Evolutionary conservation across 441 rosid species (phyloP).

Genomic region (Melastoma candidum): DNA sequence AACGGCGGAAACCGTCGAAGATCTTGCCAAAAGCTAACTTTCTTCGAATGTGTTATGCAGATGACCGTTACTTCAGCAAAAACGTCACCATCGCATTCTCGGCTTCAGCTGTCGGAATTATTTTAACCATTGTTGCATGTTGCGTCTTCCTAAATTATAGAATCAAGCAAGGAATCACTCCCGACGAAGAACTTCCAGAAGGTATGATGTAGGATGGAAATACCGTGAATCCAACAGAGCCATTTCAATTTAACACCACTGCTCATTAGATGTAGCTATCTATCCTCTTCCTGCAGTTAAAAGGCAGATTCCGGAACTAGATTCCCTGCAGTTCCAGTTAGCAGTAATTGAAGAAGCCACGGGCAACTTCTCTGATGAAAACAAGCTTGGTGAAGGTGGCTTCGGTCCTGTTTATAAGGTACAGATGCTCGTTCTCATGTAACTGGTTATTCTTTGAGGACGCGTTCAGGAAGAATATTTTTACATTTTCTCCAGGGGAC

Average conservation of each 20-base stretch:
- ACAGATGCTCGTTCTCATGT: background rate
- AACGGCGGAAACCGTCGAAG: too few relatives aligned
- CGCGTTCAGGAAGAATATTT: background rate
- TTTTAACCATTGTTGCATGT: too few relatives aligned
- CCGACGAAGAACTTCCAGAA: too few relatives aligned
- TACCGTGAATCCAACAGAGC: background rate
- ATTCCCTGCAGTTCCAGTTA: conserved; percentile 3
- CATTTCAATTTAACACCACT: background rate
- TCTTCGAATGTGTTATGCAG: too few relatives aligned
- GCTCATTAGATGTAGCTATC: background rate
- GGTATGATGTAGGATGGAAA: background rate
- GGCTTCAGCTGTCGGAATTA: too few relatives aligned
- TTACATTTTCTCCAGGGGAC: conserved; percentile 15
- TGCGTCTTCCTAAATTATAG: too few relatives aligned
- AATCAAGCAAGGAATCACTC: too few relatives aligned
- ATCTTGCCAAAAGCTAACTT: too few relatives aligned
- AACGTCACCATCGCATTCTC: too few relatives aligned
- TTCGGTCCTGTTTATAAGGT: conserved; percentile 29
- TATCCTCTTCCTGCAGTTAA: background rate
- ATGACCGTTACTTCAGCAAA: too few relatives aligned
- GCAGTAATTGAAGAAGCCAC: conserved; percentile 17
- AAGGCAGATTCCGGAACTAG: background rate
- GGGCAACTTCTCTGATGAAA: conserved; percentile 17
- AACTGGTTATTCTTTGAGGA: background rate
- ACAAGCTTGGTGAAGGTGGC: conserved; percentile 27